Percentiles rank a stretch among this genome's conserved stretches.
phyloP scores from a whole-genome alignment of 169 alveolate species.

The Plasmodium inui region DNA sequence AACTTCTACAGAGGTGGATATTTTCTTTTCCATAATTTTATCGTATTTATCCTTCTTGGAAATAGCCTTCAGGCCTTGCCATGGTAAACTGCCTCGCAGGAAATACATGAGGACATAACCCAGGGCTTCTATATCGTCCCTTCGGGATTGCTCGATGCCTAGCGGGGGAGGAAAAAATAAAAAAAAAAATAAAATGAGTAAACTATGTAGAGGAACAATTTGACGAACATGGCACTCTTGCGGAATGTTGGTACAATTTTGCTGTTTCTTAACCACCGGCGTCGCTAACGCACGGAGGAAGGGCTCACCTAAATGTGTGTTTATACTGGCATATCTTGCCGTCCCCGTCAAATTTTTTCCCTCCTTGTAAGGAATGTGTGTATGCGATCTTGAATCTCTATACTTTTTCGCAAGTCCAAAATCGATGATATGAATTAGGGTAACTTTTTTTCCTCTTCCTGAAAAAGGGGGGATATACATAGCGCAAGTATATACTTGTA shows the following conservation, averaged over 20 bases:
- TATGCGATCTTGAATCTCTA: constrained; percentile 95
- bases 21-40: constrained; percentile 98
- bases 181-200: background rate
- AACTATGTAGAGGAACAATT: background rate
- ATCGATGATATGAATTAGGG: constrained; percentile 94
- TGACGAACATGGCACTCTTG: background rate
- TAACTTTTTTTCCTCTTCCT: constrained; percentile 91
- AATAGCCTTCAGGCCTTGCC: constrained; percentile 98
- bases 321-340: constrained; percentile 98
- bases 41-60: constrained; percentile 97
- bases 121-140: constrained; percentile 99
- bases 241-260: background rate
- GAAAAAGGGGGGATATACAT: background rate
- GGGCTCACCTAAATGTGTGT: constrained; percentile 97
- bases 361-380: constrained; percentile 98
- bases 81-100: constrained; percentile 98
- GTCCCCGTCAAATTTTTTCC: constrained; percentile 98
- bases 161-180: background rate
- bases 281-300: background rate
- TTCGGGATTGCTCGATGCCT: constrained; percentile 95
- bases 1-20: constrained; percentile 96
- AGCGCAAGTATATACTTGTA: background rate
- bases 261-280: background rate
- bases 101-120: constrained; percentile 98
- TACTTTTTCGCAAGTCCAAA: constrained; percentile 97